Evolutionary conservation across 2,329 filamentous ascomycete genomes (phyloP).

Genomic region (Aureobasidium pullulans): DNA sequence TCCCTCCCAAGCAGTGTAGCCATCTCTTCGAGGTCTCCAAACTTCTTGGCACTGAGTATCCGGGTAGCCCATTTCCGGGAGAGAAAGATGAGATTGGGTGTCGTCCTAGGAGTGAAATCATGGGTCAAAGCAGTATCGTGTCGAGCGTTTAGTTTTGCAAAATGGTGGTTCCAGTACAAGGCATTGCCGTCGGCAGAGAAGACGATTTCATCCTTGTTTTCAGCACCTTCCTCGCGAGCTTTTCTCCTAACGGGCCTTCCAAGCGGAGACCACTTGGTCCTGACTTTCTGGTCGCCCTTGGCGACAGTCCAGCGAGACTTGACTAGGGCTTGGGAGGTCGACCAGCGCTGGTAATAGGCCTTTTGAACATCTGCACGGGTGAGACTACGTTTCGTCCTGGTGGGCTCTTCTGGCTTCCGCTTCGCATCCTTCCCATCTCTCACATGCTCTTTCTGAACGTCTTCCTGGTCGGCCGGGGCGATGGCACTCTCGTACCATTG

Average conservation of each 20-base stretch:
- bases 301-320: slow-evolving; percentile 11
- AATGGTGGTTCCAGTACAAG: slow-evolving; percentile 16
- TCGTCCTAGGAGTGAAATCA: neutral
- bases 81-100: slow-evolving; percentile 15
- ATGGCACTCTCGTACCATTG: slow-evolving; percentile 15
- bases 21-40: slow-evolving; percentile 19
- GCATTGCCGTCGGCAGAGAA: slow-evolving; percentile 10
- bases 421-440: too few species aligned
- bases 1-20: neutral
- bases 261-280: neutral
- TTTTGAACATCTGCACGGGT: neutral
- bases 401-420: too few species aligned
- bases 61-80: slow-evolving; percentile 17
- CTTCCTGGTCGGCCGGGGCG: neutral
- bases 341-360: neutral
- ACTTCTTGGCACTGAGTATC: slow-evolving; percentile 16
- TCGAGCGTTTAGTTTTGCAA: slow-evolving; percentile 14
- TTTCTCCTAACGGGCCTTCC: slow-evolving; percentile 1
- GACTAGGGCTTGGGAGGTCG: neutral
- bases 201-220: neutral
- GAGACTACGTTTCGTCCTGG: neutral
- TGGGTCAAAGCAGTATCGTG: slow-evolving; percentile 8
- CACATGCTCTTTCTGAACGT: neutral
- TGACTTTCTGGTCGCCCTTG: neutral
- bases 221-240: neutral